Base-by-base conservation (phyloP, 2,329 filamentous ascomycete species). In the Claviceps digitariae region DNA sequence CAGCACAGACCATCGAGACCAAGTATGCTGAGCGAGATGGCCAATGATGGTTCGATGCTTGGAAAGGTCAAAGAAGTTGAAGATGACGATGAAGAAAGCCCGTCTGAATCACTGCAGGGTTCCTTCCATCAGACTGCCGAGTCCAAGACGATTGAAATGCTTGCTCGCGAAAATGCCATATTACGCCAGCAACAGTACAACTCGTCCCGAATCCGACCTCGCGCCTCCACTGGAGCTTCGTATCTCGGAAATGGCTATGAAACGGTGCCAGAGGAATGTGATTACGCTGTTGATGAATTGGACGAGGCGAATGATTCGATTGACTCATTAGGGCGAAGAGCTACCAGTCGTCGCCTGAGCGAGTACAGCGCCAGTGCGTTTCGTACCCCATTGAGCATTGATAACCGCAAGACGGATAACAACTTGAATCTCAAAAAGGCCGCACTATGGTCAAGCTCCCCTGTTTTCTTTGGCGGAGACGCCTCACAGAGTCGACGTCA, bases 1-100 rank as follows among this genome's bases (percentile, higher is more conserved):
- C 87, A 91, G 61, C 86, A 93, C 64, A 81, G 89, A 38, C 86
- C 87, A 4, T 94, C 90, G 15, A 81, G 84, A 51, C 84, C 84
- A 40, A 88, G 84, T 63, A 83, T 88, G 75, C 71, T 88, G 31
- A 87, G 84, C 57, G 84, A 87, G 62, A 82, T 84, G 79, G 78
- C 79, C 15, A 84, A 72, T 56, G 81, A 83, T 54, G 78, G 77
- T 38, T 74, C 70, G 51, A 77, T 80, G 66, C 73, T 84, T 15
- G 79, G 79, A 38, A 87, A 86, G 60, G 78, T 89, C 38, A 82
- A 86, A 59, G 83, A 87, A 63, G 80, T 83, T 2, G 81, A 84
- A 25, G 81, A 84, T 54, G 81, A 84, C 52, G 78, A 82, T n/a
- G 80, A 82, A 12, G 76, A 77, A 58, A 81, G 75, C 53, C 68